Evolutionary conservation across 495 filamentous ascomycete species (phyloP).

Genomic region (Penicillium paxilli): DNA sequence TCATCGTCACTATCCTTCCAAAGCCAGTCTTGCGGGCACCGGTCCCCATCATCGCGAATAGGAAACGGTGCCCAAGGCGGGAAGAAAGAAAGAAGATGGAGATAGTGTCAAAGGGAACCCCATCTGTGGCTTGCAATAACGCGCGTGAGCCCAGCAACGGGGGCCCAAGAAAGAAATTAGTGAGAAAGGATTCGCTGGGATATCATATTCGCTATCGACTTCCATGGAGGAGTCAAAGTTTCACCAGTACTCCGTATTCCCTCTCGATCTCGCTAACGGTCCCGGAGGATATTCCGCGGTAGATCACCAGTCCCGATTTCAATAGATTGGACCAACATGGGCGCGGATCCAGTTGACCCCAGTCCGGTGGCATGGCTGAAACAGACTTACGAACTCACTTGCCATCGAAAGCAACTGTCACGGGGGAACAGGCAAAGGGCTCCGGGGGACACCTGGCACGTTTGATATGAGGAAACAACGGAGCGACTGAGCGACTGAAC

Average conservation of each 20-base stretch:
- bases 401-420: neutral
- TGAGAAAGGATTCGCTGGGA: neutral
- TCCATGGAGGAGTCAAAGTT: constrained; percentile 6
- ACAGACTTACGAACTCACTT: constrained; percentile 7
- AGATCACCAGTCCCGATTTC: constrained; percentile 21
- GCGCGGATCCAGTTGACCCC: neutral
- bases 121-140: neutral
- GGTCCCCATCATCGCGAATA: neutral
- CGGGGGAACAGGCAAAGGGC: neutral
- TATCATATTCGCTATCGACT: constrained; percentile 1
- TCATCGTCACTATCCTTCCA: constrained; percentile 11
- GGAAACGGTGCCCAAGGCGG: neutral
- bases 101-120: neutral
- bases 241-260: constrained; percentile 2
- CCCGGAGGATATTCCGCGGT: constrained; percentile 16
- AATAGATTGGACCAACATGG: neutral
- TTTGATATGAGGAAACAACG: constrained; percentile 1
- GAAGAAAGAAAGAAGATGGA: neutral
- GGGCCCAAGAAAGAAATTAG: neutral
- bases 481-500: neutral
- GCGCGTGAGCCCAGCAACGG: neutral
- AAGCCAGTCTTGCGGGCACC: neutral
- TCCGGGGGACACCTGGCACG: constrained; percentile 5
- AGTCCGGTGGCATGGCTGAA: constrained; percentile 1
- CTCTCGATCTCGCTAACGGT: constrained; percentile 20